Evolutionary conservation across 73 alveolate genomes (phyloP).

Genomic region (Durusdinium trenchii): DNA sequence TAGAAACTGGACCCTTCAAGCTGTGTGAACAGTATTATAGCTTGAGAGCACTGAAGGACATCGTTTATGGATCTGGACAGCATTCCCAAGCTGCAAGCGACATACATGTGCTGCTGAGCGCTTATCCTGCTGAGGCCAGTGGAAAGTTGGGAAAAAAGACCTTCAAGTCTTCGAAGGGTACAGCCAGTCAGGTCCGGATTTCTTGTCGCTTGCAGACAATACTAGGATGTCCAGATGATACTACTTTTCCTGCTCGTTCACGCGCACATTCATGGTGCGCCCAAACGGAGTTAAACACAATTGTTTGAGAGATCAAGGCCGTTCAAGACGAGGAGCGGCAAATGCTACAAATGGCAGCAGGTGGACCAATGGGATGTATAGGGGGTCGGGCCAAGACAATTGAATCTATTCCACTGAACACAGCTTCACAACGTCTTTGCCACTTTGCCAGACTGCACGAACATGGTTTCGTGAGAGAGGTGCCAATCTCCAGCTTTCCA

Average conservation of each 20-base stretch:
- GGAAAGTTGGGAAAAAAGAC: conserved; percentile 82
- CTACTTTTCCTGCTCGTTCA: too few relatives aligned
- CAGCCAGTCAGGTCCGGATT: conserved; percentile 25
- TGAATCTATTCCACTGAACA: too few relatives aligned
- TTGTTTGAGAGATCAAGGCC: not conserved
- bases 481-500: conserved; percentile 24
- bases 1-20: not conserved
- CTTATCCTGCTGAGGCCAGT: conserved; percentile 37
- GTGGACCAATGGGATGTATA: not conserved
- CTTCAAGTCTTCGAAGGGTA: conserved; percentile 30
- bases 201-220: not conserved
- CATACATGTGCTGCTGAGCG: too few relatives aligned
- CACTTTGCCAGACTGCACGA: not conserved
- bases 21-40: too few relatives aligned
- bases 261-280: too few relatives aligned
- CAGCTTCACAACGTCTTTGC: too few relatives aligned
- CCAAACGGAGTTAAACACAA: not conserved
- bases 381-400: not conserved
- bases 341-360: conserved; percentile 28
- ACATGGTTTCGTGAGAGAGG: not conserved
- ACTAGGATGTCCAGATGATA: too few relatives aligned
- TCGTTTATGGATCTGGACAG: too few relatives aligned
- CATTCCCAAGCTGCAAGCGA: too few relatives aligned
- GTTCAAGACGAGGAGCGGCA: conserved; percentile 35
- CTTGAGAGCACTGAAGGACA: too few relatives aligned